Percentiles rank a stretch among this genome's conserved stretches.
Evolutionary conservation across 768 basidiomycete species (phyloP).

Genomic region (Lenzites betulinus): DNA sequence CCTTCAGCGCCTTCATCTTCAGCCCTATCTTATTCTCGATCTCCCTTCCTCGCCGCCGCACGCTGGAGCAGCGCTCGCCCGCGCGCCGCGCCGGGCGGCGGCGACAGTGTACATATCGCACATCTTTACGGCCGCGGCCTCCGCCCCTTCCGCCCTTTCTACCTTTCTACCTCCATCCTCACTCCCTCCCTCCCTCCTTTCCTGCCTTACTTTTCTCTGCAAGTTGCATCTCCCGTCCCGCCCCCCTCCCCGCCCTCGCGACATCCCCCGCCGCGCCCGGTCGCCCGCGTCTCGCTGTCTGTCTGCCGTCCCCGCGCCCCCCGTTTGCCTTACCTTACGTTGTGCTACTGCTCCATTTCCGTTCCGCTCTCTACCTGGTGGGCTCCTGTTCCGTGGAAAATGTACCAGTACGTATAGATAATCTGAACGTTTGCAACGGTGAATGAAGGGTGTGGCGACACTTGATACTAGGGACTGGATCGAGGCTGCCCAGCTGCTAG

Average conservation of each 20-base stretch:
- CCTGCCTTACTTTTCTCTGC: too few relatives aligned
- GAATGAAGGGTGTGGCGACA: too few relatives aligned
- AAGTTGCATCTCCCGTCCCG: not conserved
- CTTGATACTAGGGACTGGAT: too few relatives aligned
- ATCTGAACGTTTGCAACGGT: not conserved
- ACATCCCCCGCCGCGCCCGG: not conserved
- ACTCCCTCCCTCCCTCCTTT: not conserved
- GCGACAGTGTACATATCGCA: constrained; percentile 1
- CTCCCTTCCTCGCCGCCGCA: not conserved
- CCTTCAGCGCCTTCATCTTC: not conserved
- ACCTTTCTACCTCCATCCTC: not conserved
- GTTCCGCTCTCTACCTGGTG: not conserved
- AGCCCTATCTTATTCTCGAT: constrained; percentile 6
- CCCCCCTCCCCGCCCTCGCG: not conserved
- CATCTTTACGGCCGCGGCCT: not conserved
- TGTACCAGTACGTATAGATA: constrained; percentile 20
- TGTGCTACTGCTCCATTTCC: constrained; percentile 4
- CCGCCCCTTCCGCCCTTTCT: not conserved
- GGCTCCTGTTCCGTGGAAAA: constrained; percentile 2
- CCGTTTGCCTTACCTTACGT: not conserved
- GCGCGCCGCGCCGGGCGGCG: not conserved
- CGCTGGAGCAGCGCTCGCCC: not conserved
- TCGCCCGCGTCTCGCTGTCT: not conserved
- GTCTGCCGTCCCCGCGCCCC: not conserved
- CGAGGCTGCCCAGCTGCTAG: too few relatives aligned